phyloP scores from a whole-genome alignment of 768 basidiomycete genomes.

The Serendipita vermifera region DNA sequence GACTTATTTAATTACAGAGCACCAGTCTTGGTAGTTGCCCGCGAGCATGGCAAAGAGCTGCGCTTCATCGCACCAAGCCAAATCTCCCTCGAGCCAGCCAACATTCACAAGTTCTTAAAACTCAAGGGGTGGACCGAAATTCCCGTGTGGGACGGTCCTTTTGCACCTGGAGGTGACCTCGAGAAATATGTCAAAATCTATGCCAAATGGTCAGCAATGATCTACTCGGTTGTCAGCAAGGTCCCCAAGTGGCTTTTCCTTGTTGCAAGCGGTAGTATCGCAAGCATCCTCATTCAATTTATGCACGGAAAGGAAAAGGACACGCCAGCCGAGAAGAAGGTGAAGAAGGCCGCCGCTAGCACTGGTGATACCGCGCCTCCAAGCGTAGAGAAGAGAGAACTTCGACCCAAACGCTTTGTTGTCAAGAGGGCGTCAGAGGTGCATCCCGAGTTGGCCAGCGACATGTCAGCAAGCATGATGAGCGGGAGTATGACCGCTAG shows the following conservation, averaged over 20 bases:
- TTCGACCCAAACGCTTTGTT: background rate
- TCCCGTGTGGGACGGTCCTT: slow-evolving; percentile 56
- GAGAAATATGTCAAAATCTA: slow-evolving; percentile 53
- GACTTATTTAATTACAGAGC: slow-evolving; percentile 37
- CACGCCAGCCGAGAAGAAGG: background rate
- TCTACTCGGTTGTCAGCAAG: slow-evolving; percentile 39
- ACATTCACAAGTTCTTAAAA: slow-evolving; percentile 52
- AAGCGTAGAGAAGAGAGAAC: background rate
- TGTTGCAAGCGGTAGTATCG: slow-evolving; percentile 49
- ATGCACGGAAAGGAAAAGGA: slow-evolving; percentile 31
- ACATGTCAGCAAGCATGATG: no score
- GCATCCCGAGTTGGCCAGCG: background rate
- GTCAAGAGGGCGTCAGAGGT: slow-evolving; percentile 4
- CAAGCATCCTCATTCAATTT: slow-evolving; percentile 51
- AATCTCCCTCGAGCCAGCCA: slow-evolving; percentile 45
- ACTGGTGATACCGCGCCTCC: background rate
- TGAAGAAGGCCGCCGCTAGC: background rate
- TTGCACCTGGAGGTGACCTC: slow-evolving; percentile 67
- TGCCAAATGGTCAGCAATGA: slow-evolving; percentile 34
- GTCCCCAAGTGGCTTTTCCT: slow-evolving; percentile 66
- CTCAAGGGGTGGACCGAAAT: slow-evolving; percentile 48
- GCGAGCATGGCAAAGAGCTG: slow-evolving; percentile 61
- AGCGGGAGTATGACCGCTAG: background rate
- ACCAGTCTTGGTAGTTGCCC: slow-evolving; percentile 57
- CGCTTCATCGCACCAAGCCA: slow-evolving; percentile 63